Evolutionary conservation across 257 asterid genomes (phyloP).

Genomic region (Petunia axillaris): DNA sequence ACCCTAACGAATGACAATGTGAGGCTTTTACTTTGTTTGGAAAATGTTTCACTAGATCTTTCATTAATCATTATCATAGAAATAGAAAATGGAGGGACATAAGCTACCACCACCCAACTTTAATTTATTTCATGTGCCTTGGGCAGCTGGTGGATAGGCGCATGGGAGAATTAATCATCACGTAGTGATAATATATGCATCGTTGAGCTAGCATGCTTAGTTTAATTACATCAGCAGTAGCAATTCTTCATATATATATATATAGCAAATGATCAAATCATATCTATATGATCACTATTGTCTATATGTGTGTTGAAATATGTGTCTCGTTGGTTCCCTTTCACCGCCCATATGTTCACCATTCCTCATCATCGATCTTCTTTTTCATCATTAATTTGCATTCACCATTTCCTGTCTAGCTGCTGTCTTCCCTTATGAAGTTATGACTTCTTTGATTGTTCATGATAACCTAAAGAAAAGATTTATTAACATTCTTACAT

Average conservation of each 20-base stretch:
- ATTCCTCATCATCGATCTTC: neutral
- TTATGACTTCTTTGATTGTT: too few species aligned
- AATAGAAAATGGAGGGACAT: too few species aligned
- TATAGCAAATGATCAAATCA: neutral
- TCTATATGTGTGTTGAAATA: neutral
- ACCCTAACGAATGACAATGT: too few species aligned
- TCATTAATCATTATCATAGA: too few species aligned
- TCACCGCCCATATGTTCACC: neutral
- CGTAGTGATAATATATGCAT: neutral
- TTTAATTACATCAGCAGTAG: neutral
- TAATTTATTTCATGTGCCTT: neutral
- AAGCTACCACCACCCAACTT: neutral
- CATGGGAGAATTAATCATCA: conserved; percentile 21
- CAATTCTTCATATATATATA: neutral
- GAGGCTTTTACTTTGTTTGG: too few species aligned
- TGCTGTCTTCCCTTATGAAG: neutral
- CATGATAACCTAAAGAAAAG: neutral
- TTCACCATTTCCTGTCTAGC: neutral
- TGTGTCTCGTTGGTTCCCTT: conserved; percentile 1
- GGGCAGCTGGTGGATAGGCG: neutral
- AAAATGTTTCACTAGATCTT: too few species aligned
- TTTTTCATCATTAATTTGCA: neutral
- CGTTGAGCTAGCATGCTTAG: neutral
- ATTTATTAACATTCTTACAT: too few species aligned
- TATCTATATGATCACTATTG: too few species aligned